Evolutionary conservation across 2,329 filamentous ascomycete genomes (phyloP).

Genomic region (Fusarium denticulatum): DNA sequence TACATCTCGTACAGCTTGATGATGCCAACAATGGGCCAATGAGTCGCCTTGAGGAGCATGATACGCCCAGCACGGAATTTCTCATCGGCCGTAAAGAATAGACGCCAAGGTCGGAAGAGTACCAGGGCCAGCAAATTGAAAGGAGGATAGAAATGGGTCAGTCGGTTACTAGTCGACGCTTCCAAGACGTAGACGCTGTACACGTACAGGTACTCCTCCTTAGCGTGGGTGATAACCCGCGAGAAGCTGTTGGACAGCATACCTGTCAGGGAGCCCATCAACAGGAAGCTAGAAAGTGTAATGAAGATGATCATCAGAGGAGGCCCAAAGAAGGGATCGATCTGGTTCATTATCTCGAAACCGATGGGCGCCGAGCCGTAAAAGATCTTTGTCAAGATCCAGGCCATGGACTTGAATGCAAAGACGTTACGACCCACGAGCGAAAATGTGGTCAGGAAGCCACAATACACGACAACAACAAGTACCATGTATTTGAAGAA

Average conservation of each 20-base stretch:
- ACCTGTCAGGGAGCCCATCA: constrained; percentile 82
- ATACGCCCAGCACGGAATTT: constrained; percentile 72
- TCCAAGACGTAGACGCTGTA: constrained; percentile 74
- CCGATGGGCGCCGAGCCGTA: constrained; percentile 81
- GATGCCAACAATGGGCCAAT: constrained; percentile 73
- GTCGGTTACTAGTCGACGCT: constrained; percentile 73
- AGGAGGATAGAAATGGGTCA: constrained; percentile 76
- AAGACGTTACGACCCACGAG: constrained; percentile 78
- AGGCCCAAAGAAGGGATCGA: constrained; percentile 67
- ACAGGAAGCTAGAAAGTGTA: constrained; percentile 78
- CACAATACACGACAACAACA: constrained; percentile 83
- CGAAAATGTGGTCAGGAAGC: constrained; percentile 88
- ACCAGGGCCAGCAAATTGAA: constrained; percentile 79
- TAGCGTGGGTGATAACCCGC: constrained; percentile 69
- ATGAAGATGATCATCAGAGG: constrained; percentile 78
- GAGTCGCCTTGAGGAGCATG: constrained; percentile 69
- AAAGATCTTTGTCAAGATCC: constrained; percentile 82
- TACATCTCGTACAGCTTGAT: constrained; percentile 75
- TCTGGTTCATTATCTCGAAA: constrained; percentile 73
- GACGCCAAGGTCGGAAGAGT: constrained; percentile 75
- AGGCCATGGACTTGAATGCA: constrained; percentile 73
- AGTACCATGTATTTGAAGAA: constrained; percentile 87
- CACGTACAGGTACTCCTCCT: constrained; percentile 82
- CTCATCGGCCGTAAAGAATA: constrained; percentile 71
- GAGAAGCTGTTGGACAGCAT: constrained; percentile 81